Evolutionary conservation across 352 stramenopile genomes (phyloP), one percentile per base, ranked within the genome.

Genomic region (Phytophthora chlamydospora): DNA sequence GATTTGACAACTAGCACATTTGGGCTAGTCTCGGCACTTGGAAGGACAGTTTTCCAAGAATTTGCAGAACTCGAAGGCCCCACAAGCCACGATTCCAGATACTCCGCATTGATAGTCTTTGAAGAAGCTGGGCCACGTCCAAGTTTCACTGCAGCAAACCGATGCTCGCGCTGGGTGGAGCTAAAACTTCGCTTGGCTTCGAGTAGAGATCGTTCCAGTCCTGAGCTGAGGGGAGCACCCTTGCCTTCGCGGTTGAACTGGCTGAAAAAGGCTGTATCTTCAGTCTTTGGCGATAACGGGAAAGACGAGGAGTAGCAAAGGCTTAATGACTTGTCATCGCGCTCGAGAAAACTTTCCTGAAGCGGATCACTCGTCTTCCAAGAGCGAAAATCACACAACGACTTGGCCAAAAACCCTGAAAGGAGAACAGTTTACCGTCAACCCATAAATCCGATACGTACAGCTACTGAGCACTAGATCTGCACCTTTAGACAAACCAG

Each of bases 221-320:
- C 17, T 40, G 62, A 73, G 3, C 27, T 38, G 2, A 34, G 29
- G 0, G 39, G 54, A 32, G 38, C 35, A 50, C n/a, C 13, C 0
- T 45, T 36, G 32, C 13, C n/a, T 34, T 12, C 45, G 21, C 9
- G 40, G 45, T 42, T 44, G 39, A 58, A 14, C 3, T 34, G 58
- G 34, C 6, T 56, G n/a, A 57, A 63, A 66, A 66, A 62, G 34
- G 58, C 53, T 27, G 13, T 12, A 31, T 2, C 35, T 4, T 59
- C 38, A 10, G 32, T 58, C 12, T 40, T 42, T 21, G 36, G n/a
- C 17, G 19, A 55, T 8, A 71, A 64, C 13, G 66, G 52, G 27
- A 83, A 84, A 0, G 74, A 77, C 9, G 77, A 74, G 3, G 71
- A 70, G 33, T 67, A 79, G 53, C 72, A 85, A 5, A 76, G 29